Conservation (phyloP, 2,329 filamentous ascomycete species). For the Piedraia hortae region DNA sequence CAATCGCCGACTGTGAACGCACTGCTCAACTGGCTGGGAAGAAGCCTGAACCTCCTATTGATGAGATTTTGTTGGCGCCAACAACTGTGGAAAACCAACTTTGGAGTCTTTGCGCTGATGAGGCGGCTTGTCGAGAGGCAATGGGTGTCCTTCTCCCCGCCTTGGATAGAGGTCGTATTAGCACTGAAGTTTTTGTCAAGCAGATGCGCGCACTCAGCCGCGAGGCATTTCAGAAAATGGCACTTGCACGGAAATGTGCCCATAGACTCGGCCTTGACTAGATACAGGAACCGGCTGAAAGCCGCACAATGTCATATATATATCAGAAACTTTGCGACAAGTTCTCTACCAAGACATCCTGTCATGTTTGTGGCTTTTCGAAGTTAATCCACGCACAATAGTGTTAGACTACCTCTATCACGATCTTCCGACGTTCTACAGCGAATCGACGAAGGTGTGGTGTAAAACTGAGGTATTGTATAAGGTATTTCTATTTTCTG, state of each 20-base stretch:
- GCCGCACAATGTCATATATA: no score
- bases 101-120: constrained; percentile 70
- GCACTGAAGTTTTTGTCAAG: constrained; percentile 47
- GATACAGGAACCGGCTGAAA: no score
- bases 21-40: constrained; percentile 46
- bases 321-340: no score
- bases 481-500: no score
- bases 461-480: no score
- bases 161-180: constrained; percentile 43
- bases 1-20: constrained; percentile 49
- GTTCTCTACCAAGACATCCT: no score
- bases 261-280: constrained; percentile 46
- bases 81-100: constrained; percentile 83
- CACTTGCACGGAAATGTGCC: constrained; percentile 49
- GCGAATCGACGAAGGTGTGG: no score
- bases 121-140: constrained; percentile 60
- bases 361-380: no score
- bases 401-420: no score
- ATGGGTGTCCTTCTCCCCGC: constrained; percentile 57
- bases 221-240: constrained; percentile 67
- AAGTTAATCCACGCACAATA: no score
- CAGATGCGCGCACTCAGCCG: constrained; percentile 42
- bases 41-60: constrained; percentile 47
- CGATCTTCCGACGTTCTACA: no score
- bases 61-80: constrained; percentile 77